Evolutionary conservation across 2,329 filamentous ascomycete species (phyloP).

Genomic region (Eutypella sp.): DNA sequence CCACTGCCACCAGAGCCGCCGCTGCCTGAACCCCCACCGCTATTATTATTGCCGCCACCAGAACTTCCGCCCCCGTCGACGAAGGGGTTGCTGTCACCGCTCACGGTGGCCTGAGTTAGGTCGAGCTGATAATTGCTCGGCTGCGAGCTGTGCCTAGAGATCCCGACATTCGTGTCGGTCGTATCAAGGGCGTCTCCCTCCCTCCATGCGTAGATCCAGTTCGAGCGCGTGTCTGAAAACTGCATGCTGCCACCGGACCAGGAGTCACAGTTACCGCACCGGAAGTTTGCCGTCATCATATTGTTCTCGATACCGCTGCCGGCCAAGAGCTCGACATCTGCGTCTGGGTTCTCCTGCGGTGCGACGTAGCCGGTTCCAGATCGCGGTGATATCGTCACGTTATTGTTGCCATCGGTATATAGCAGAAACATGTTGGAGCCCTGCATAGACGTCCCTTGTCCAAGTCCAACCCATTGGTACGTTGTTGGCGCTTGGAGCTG

Average conservation of each 20-base stretch:
- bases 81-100: constrained; percentile 50
- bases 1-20: constrained; percentile 10
- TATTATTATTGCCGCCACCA: constrained; percentile 6
- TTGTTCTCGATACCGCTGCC: constrained; percentile 51
- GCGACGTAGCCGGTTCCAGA: constrained; percentile 39
- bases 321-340: constrained; percentile 47
- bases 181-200: constrained; percentile 41
- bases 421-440: constrained; percentile 58
- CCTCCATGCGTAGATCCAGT: constrained; percentile 54
- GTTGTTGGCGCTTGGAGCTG: constrained; percentile 51
- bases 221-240: constrained; percentile 32
- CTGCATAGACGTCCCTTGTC: constrained; percentile 50
- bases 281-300: constrained; percentile 56
- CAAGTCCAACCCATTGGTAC: constrained; percentile 54
- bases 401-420: constrained; percentile 53
- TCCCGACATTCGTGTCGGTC: constrained; percentile 31
- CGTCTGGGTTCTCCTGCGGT: constrained; percentile 40
- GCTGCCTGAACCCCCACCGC: constrained; percentile 7
- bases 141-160: constrained; percentile 41
- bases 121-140: constrained; percentile 41
- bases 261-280: constrained; percentile 47
- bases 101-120: constrained; percentile 41
- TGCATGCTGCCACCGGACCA: constrained; percentile 40
- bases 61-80: constrained; percentile 15
- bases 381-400: constrained; percentile 58